Evolutionary conservation across 2,329 filamentous ascomycete genomes (phyloP), one percentile per base, ranked within the genome.

Genomic region (Ceratocystis albifundus): DNA sequence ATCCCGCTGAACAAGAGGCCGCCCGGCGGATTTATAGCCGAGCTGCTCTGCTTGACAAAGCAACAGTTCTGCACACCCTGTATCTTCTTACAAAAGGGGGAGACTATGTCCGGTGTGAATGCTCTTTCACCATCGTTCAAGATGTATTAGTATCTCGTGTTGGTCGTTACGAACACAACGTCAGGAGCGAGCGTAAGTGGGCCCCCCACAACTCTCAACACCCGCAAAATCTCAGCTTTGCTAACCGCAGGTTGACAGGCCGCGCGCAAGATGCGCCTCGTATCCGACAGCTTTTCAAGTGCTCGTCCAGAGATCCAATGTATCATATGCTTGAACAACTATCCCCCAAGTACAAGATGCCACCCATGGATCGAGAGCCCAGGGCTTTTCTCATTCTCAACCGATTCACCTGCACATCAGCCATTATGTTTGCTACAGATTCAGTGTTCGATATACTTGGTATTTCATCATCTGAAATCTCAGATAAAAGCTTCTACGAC

Each of bases 281-380:
- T 68, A 86, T 95, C 66, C 84, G 89, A 65, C 85, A 87, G 62
- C 79, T 93, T 32, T 95, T 95, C 74, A 87, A 89, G 2, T 90
- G 87, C 30, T 93, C 89, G 6, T 88, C 89, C 15, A 81, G 85
- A 71, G 90, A 96, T 72, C 89, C 90, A 20, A 85, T 90, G 69
- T 95, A 95, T 74, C 89, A 94, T 76, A 95, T 95, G 90, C 78
- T 95, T 73, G 88, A 90, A 66, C 88, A 92, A 70, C 79, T 95
- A 17, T 95, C 90, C 10, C 82, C 86, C 72, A 94, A 93, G 74
- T 95, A 95, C 77, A 80, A 80, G 70, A 80, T 82, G 74, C 78
- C 84, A 0, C 78, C 83, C 17, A 81, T 81, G 69, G 82, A 84
- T 66, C 87, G 90, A 70, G 90, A 95, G 74, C 89, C 90, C 7